These are phyloP conservation scores for Fusarium ambrosium DNA, from an alignment of 2,329 filamentous ascomycete species.

Conservation along the genomic window DNA sequence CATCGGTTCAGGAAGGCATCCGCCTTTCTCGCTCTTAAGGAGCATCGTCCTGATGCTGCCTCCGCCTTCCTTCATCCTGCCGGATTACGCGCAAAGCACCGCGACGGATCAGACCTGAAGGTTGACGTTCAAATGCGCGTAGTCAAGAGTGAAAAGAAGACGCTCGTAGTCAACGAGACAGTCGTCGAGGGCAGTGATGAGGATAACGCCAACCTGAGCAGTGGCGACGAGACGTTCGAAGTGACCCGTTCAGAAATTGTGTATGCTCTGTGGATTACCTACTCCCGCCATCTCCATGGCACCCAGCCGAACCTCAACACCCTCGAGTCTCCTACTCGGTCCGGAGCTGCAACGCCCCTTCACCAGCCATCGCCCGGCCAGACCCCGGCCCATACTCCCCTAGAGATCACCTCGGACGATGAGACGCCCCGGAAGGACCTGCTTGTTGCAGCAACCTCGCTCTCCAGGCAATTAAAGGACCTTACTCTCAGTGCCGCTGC, in stretches of 20 bases:
- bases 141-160: conserved; percentile 85
- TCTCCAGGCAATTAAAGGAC: conserved; percentile 70
- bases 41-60: conserved; percentile 83
- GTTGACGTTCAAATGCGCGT: conserved; percentile 98
- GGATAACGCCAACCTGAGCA: conserved; percentile 59
- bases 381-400: conserved; percentile 68
- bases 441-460: conserved; percentile 58
- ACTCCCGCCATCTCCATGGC: conserved; percentile 91
- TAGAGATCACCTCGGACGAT: conserved; percentile 68
- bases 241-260: conserved; percentile 79
- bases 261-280: conserved; percentile 97
- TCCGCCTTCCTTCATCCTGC: conserved; percentile 86
- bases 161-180: conserved; percentile 71
- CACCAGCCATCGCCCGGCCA: conserved; percentile 86
- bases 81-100: conserved; percentile 86
- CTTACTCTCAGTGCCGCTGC: conserved; percentile 68
- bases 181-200: conserved; percentile 73
- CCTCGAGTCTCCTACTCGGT: conserved; percentile 72
- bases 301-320: conserved; percentile 71
- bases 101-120: conserved; percentile 91
- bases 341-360: conserved; percentile 77
- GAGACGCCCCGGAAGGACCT: conserved; percentile 59
- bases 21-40: conserved; percentile 84
- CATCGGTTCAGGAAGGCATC: conserved; percentile 94
- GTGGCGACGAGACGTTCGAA: conserved; percentile 60